A percentile compares a stretch with the other conserved stretches of the same genome.
These are phyloP conservation scores for Tricholoma flavovirens DNA, from an alignment of 768 basidiomycete genomes.

Conservation along the genomic window DNA sequence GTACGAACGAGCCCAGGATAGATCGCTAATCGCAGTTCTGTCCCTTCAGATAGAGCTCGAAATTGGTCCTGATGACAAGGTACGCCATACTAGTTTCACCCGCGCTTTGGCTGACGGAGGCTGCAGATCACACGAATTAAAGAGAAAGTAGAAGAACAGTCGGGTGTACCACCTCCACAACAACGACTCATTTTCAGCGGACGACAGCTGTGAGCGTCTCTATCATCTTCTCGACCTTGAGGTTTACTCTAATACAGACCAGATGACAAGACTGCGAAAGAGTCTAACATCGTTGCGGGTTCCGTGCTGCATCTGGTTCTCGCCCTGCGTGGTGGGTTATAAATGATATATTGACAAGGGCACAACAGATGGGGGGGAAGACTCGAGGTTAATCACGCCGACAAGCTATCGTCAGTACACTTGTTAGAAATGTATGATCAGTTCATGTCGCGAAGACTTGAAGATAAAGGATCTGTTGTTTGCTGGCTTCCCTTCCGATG, in stretches of 20 bases:
- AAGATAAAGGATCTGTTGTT: too few species aligned
- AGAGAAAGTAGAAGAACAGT: slow-evolving; percentile 97
- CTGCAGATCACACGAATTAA: slow-evolving; percentile 86
- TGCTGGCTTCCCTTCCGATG: too few species aligned
- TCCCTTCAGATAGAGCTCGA: slow-evolving; percentile 81
- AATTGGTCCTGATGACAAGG: slow-evolving; percentile 87
- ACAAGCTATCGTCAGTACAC: background rate
- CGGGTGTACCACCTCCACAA: slow-evolving; percentile 93
- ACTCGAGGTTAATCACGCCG: slow-evolving; percentile 6
- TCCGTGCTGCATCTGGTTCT: slow-evolving; percentile 91
- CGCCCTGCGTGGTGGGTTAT: slow-evolving; percentile 86
- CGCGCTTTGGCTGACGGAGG: background rate
- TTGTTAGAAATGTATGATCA: slow-evolving; percentile 4
- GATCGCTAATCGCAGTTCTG: background rate
- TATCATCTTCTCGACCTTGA: background rate
- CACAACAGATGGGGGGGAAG: slow-evolving; percentile 6
- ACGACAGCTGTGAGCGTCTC: slow-evolving; percentile 69
- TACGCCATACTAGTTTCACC: slow-evolving; percentile 22
- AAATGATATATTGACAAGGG: slow-evolving; percentile 15
- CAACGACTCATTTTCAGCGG: slow-evolving; percentile 92
- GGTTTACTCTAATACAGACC: slow-evolving; percentile 41
- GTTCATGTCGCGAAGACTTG: too few species aligned
- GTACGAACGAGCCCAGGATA: background rate
- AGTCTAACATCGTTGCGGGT: slow-evolving; percentile 80
- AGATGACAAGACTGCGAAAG: slow-evolving; percentile 87